Evolutionary conservation across 2,329 filamentous ascomycete species (phyloP).

Genomic region (Passalora sequoiae): DNA sequence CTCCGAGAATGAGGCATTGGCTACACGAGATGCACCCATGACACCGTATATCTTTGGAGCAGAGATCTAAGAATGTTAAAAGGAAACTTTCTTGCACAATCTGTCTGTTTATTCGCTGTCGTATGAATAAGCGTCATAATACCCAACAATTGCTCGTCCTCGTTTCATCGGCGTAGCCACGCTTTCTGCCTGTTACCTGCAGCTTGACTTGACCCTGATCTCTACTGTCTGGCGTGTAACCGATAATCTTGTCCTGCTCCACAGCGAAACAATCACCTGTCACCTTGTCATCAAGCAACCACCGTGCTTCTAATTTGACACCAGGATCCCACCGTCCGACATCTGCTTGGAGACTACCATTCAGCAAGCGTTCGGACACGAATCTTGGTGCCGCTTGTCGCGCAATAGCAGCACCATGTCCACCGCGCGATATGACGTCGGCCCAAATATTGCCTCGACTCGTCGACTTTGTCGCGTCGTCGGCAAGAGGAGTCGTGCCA

Average conservation of each 20-base stretch:
- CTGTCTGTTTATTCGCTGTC: too few relatives aligned
- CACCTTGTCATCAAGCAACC: constrained; percentile 30
- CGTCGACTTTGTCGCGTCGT: constrained; percentile 17
- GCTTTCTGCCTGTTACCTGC: background rate
- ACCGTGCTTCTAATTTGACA: constrained; percentile 33
- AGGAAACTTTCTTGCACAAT: too few relatives aligned
- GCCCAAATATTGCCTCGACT: constrained; percentile 34
- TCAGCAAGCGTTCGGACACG: constrained; percentile 10
- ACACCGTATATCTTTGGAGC: too few relatives aligned
- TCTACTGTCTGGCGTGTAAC: background rate
- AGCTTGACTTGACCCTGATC: background rate
- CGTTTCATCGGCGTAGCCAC: constrained; percentile 6
- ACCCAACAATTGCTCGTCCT: constrained; percentile 6
- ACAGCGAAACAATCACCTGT: constrained; percentile 25
- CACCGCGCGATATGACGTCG: constrained; percentile 32
- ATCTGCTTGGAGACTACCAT: constrained; percentile 10
- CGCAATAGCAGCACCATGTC: constrained; percentile 32
- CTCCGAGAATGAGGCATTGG: too few relatives aligned
- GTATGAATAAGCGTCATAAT: too few relatives aligned
- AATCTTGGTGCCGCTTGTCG: constrained; percentile 31
- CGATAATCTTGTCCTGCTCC: constrained; percentile 23
- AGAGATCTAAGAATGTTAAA: too few relatives aligned
- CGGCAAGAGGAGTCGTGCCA: constrained; percentile 29
- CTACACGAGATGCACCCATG: too few relatives aligned
- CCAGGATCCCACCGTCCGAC: constrained; percentile 38